Percentiles rank a stretch among this genome's conserved stretches.
These are phyloP conservation scores for Taphrina betulina DNA, from an alignment of 1,139 yeast genomes.

Conservation along the genomic window DNA sequence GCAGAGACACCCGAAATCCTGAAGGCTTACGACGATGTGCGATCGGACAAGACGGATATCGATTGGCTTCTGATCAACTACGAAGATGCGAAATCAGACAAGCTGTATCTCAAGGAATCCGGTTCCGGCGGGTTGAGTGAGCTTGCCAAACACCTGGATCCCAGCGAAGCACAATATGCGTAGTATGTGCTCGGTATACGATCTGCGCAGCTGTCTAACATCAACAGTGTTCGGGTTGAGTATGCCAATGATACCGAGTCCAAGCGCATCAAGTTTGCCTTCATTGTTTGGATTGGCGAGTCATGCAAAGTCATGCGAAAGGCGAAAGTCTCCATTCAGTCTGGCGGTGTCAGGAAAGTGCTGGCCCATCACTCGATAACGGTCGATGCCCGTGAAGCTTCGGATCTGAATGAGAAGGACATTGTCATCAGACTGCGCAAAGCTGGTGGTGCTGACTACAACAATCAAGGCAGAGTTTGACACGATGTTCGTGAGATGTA, in stretches of 20 bases:
- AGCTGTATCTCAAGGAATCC: constrained; percentile 13
- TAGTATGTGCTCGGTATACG: constrained; percentile 8
- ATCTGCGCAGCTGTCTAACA: neutral
- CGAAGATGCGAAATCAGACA: constrained; percentile 27
- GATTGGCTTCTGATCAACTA: constrained; percentile 29
- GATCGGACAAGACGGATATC: constrained; percentile 26
- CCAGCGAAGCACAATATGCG: constrained; percentile 26
- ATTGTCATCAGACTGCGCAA: constrained; percentile 23
- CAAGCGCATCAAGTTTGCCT: constrained; percentile 21
- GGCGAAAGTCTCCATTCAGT: constrained; percentile 25
- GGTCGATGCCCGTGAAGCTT: constrained; percentile 21
- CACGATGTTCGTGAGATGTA: too few relatives aligned
- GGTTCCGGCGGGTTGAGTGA: constrained; percentile 26
- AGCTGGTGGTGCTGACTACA: constrained; percentile 32
- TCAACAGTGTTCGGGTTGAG: constrained; percentile 23
- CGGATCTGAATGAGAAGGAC: constrained; percentile 25
- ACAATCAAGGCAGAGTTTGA: neutral
- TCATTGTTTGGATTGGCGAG: constrained; percentile 31
- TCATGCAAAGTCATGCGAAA: constrained; percentile 28
- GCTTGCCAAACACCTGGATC: constrained; percentile 16
- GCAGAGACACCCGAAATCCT: constrained; percentile 39
- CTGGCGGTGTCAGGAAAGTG: constrained; percentile 24
- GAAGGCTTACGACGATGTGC: constrained; percentile 46
- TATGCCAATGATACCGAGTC: constrained; percentile 28
- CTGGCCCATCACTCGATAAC: constrained; percentile 18